A percentile compares a stretch with the other conserved stretches of the same genome.
phyloP scores from a whole-genome alignment of 1,139 yeast genomes.

The Candida tropicalis region DNA sequence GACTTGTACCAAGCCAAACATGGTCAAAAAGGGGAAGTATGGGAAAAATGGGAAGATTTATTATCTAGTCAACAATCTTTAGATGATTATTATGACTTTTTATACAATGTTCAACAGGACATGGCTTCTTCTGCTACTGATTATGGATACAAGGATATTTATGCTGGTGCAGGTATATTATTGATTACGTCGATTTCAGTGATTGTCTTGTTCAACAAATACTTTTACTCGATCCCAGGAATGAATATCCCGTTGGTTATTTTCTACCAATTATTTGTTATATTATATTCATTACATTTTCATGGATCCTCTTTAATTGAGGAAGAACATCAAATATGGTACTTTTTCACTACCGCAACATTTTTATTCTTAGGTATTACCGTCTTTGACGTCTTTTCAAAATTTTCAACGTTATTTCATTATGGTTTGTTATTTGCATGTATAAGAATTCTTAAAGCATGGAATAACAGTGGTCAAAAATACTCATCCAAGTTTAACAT shows the following conservation, averaged over 20 bases:
- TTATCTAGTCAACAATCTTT: conserved; percentile 15
- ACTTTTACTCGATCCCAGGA: conserved; percentile 19
- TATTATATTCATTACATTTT: conserved; percentile 57
- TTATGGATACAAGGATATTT: conserved; percentile 59
- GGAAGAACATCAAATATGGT: conserved; percentile 97
- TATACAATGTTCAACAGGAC: conserved; percentile 53
- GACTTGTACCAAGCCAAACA: conserved; percentile 32
- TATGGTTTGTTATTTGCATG: conserved; percentile 39
- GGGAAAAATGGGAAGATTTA: conserved; percentile 19
- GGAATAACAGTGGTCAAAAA: conserved; percentile 94
- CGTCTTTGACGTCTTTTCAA: conserved; percentile 14
- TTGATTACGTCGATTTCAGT: conserved; percentile 29
- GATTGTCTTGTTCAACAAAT: conserved; percentile 20
- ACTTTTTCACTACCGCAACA: conserved; percentile 61
- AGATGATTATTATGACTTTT: conserved; percentile 37
- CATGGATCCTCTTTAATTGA: conserved; percentile 95
- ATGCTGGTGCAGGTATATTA: conserved; percentile 46
- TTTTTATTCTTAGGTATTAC: conserved; percentile 18
- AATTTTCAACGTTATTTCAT: conserved; percentile 8
- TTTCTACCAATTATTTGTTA: conserved; percentile 34
- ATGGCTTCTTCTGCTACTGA: conserved; percentile 74
- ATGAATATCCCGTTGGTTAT: conserved; percentile 19
- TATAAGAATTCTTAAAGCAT: conserved; percentile 69
- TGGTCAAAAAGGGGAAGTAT: conserved; percentile 16
- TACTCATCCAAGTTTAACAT: conserved; percentile 48